Base-by-base conservation (phyloP, 495 filamentous ascomycete species). In the Hypoxylon fragiforme region DNA sequence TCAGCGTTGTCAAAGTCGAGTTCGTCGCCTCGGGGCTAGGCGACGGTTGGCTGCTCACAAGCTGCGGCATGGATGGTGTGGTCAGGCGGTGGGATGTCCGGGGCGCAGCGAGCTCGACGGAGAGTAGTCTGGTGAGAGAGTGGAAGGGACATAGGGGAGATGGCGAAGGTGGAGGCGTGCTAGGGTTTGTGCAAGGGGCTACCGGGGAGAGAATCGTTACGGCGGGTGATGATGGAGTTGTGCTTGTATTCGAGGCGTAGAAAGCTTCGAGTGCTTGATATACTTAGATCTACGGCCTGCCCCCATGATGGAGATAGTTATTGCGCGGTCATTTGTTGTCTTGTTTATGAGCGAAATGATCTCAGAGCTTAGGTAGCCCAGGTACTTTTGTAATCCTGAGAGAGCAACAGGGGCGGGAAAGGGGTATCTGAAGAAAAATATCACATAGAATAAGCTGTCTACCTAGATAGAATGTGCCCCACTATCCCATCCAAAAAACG, bases 1-100 rank as follows among this genome's bases (percentile, higher is more conserved):
- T 77, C 54, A 82, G 87, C 11, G 89, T 97, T 9, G 92, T 97
- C 44, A 91, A 94, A 72, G 85, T 97, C 7, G 92, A 96, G 52
- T 99, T 97, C 70, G 77, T 92, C 16, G 50, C 67, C 15, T 49
- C 67, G 3, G 63, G 52, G 46, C 63, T 38, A 49, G 72, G 50
- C 35, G 65, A 68, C 43, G 65, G 65, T n/a, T 90, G 82, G 80
- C 60, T 94, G 54, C 74, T 96, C 15, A 96, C 91, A 3, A 82
- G 75, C 41, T 91, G 88, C 60, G 92, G 92, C 1, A 81, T 96
- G 71, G 92, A 97, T 62, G 92, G 92, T 3, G 88, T 88, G 0
- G 85, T 97, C 2, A 77, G 89, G 65, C 73, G 89, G 44, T 97
- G 92, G 92, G 90, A 97, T 73, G 78, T 87, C 15, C 80, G 90